Percentiles rank a stretch among this genome's conserved stretches.
phyloP scores from a whole-genome alignment of 1,284 basidiomycete species.

The Sphaerobolus stellatus region DNA sequence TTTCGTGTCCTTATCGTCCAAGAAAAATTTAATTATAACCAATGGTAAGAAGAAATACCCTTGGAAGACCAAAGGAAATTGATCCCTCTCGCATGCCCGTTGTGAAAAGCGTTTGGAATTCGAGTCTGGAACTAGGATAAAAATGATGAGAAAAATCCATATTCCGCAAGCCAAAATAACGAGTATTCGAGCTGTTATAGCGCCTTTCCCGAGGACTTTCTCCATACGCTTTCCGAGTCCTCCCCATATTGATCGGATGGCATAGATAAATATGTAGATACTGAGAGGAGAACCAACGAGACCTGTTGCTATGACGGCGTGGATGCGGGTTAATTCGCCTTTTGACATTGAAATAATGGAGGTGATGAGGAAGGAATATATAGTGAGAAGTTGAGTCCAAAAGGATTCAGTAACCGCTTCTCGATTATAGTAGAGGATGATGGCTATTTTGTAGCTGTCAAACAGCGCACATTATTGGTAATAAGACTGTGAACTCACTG shows the following conservation, averaged over 20 bases:
- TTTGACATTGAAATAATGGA: slow-evolving; percentile 8
- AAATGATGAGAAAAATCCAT: not conserved
- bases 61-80: not conserved
- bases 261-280: slow-evolving; percentile 1
- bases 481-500: no score
- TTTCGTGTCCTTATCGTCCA: not conserved
- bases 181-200: not conserved
- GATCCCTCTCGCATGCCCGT: not conserved
- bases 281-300: not conserved
- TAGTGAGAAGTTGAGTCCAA: not conserved
- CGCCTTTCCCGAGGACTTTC: not conserved
- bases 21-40: no score
- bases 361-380: slow-evolving; percentile 12
- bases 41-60: not conserved
- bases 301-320: slow-evolving; percentile 8
- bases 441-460: no score
- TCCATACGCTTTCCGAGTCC: not conserved
- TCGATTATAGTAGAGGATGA: slow-evolving; percentile 15
- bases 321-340: slow-evolving; percentile 11
- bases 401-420: not conserved
- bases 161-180: not conserved
- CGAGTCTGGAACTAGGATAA: not conserved
- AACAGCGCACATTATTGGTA: no score
- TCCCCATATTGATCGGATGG: not conserved
- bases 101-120: not conserved